A percentile compares a stretch with the other conserved stretches of the same genome.
These are phyloP conservation scores for Aphanomyces astaci DNA, from an alignment of 352 stramenopile genomes.

Conservation along the genomic window DNA sequence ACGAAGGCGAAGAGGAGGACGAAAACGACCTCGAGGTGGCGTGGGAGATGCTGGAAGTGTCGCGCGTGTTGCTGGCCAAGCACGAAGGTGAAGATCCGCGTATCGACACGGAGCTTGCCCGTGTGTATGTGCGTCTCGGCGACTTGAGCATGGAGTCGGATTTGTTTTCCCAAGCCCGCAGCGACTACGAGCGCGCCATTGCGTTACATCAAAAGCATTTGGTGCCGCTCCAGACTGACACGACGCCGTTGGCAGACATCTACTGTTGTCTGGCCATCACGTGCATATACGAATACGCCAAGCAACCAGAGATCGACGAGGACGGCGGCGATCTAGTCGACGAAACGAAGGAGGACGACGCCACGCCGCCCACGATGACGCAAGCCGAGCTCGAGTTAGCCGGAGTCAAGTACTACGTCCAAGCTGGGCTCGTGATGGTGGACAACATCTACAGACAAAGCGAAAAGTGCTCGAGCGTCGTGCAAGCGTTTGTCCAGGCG, in stretches of 20 bases:
- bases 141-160: constrained; percentile 79
- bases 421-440: constrained; percentile 68
- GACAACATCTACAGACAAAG: constrained; percentile 69
- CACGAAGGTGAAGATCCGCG: constrained; percentile 48
- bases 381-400: constrained; percentile 36
- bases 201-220: constrained; percentile 64
- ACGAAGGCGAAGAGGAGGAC: constrained; percentile 40
- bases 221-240: constrained; percentile 51
- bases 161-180: constrained; percentile 62
- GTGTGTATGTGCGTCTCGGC: constrained; percentile 71
- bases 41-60: constrained; percentile 82
- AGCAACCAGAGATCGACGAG: constrained; percentile 10
- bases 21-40: constrained; percentile 73
- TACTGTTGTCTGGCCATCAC: constrained; percentile 80
- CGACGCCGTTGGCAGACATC: constrained; percentile 66
- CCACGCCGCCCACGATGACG: constrained; percentile 21
- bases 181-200: constrained; percentile 73
- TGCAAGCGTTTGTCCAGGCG: constrained; percentile 44
- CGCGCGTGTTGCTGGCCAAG: constrained; percentile 71
- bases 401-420: constrained; percentile 73
- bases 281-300: constrained; percentile 70
- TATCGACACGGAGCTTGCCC: constrained; percentile 67
- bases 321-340: constrained; percentile 16
- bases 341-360: constrained; percentile 17
- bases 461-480: constrained; percentile 29